phyloP scores from a whole-genome alignment of 257 asterid genomes.

The Orobanche coerulescens region DNA sequence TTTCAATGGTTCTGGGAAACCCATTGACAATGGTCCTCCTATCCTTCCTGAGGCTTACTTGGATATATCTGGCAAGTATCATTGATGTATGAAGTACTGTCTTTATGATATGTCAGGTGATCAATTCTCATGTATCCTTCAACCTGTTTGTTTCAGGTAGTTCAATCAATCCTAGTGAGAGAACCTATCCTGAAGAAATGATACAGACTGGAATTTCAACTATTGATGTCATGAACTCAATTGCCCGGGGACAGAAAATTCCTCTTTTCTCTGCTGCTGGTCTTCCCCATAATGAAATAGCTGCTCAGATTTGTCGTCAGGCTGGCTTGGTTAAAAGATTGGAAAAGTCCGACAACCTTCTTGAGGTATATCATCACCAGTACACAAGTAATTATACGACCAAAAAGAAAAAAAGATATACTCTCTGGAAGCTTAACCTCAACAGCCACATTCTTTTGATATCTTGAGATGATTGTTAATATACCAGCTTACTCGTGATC shows the following conservation, averaged over 20 bases:
- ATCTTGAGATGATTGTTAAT: slow-evolving; percentile 4
- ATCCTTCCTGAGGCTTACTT: slow-evolving; percentile 96
- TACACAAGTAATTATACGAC: background rate
- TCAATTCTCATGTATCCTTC: slow-evolving; percentile 18
- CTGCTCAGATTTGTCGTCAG: slow-evolving; percentile 98
- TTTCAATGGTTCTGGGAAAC: slow-evolving; percentile 68
- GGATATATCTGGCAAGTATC: slow-evolving; percentile 89
- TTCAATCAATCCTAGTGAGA: slow-evolving; percentile 98
- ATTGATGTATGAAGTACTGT: slow-evolving; percentile 3
- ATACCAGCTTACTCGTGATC: slow-evolving; percentile 16
- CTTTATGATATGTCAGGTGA: background rate
- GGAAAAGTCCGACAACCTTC: slow-evolving; percentile 85
- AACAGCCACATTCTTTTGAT: slow-evolving; percentile 2
- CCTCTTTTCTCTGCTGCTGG: slow-evolving; percentile 99
- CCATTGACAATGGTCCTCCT: slow-evolving; percentile 98
- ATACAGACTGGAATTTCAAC: slow-evolving; percentile 97
- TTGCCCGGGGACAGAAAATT: slow-evolving; percentile 96
- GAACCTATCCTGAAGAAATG: slow-evolving; percentile 98
- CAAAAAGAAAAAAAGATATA: no score
- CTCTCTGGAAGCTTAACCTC: background rate
- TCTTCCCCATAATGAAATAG: slow-evolving; percentile 98
- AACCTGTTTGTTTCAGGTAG: slow-evolving; percentile 55
- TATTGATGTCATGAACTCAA: slow-evolving; percentile 96
- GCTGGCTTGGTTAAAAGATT: slow-evolving; percentile 96
- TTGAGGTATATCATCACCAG: slow-evolving; percentile 44